Conservation (phyloP, 2,329 filamentous ascomycete species). For the Talaromyces sp. region DNA sequence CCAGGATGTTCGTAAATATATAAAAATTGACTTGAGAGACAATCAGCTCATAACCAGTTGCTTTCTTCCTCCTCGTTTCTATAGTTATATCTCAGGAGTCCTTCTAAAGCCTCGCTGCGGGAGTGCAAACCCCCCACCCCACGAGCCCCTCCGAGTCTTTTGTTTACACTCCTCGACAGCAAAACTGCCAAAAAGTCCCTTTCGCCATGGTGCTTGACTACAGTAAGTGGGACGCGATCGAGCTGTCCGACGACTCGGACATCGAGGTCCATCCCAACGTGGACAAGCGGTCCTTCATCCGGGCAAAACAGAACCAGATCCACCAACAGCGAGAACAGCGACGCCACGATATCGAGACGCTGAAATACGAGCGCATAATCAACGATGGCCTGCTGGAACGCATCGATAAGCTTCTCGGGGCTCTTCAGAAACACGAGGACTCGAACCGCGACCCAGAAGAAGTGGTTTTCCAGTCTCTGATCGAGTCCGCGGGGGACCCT, state of each 20-base stretch:
- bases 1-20: neutral
- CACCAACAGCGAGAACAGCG: conserved; percentile 84
- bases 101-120: neutral
- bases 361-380: conserved; percentile 84
- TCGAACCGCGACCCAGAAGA: conserved; percentile 64
- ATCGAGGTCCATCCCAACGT: conserved; percentile 98
- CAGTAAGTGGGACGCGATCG: conserved; percentile 69
- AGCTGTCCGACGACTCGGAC: conserved; percentile 97
- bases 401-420: conserved; percentile 70
- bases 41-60: neutral
- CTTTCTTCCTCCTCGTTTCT: neutral
- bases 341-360: conserved; percentile 79
- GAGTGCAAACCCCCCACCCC: neutral
- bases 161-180: neutral
- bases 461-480: conserved; percentile 81
- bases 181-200: neutral
- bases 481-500: conserved; percentile 69
- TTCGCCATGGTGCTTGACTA: conserved; percentile 56
- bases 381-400: conserved; percentile 85
- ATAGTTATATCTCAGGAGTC: neutral
- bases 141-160: neutral
- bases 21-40: neutral
- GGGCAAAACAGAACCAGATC: conserved; percentile 95
- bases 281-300: conserved; percentile 96
- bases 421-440: conserved; percentile 68